Conservation (phyloP, 495 filamentous ascomycete genomes). For the Aspergillus sclerotioniger region DNA sequence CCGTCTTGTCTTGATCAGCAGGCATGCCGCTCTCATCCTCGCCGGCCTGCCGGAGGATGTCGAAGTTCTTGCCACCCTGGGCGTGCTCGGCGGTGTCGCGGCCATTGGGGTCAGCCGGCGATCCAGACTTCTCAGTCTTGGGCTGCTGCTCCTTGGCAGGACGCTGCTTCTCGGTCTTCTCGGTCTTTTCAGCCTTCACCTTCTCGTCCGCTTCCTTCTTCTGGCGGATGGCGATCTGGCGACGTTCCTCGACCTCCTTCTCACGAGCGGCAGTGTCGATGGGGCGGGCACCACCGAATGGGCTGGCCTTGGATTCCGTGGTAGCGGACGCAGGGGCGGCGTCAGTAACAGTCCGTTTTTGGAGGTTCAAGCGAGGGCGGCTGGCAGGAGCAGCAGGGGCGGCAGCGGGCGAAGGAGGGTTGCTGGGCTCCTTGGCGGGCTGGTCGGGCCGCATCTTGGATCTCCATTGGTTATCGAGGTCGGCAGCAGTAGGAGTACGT, state of each 20-base stretch:
- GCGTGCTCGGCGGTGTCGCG: constrained; percentile 45
- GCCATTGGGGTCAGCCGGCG: constrained; percentile 45
- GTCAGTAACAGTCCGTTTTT: constrained; percentile 86
- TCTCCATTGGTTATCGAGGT: constrained; percentile 85
- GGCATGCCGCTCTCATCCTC: constrained; percentile 42
- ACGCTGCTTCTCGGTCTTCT: constrained; percentile 50
- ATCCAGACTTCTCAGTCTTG: constrained; percentile 51
- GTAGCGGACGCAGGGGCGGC: constrained; percentile 48
- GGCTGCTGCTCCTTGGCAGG: constrained; percentile 52
- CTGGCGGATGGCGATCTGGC: constrained; percentile 65
- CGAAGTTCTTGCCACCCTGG: constrained; percentile 47
- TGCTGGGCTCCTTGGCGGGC: constrained; percentile 59
- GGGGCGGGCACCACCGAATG: constrained; percentile 86
- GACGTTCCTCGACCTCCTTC: constrained; percentile 85
- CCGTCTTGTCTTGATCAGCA: constrained; percentile 36
- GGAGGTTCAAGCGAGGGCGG: constrained; percentile 76
- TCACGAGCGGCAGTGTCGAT: constrained; percentile 88
- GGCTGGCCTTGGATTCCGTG: constrained; percentile 72
- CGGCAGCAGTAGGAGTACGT: constrained; percentile 76
- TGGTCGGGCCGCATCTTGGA: constrained; percentile 76
- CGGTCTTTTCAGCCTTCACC: constrained; percentile 67
- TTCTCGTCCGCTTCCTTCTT: constrained; percentile 91
- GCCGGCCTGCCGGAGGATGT: constrained; percentile 52
- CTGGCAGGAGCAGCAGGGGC: constrained; percentile 51
- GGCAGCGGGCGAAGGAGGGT: constrained; percentile 53